phyloP scores from a whole-genome alignment of 108 stramenopile species.

The Bacterosira constricta region DNA sequence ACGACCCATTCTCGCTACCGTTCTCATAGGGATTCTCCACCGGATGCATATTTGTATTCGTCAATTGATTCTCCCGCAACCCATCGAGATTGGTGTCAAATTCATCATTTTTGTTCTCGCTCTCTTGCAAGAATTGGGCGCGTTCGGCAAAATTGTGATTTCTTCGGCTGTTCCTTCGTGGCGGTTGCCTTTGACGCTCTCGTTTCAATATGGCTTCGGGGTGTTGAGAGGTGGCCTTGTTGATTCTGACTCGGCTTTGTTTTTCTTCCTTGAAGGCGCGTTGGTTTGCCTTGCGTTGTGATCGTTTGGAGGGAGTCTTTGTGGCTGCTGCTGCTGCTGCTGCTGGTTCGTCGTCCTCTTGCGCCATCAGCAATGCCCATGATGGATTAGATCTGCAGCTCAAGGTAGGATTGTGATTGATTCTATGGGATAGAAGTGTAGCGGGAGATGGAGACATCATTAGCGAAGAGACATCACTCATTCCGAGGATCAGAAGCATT shows the following conservation, averaged over 20 bases:
- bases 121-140: slow-evolving; percentile 4
- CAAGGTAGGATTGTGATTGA: background rate
- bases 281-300: slow-evolving; percentile 44
- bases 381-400: background rate
- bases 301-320: slow-evolving; percentile 19
- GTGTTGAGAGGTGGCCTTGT: slow-evolving; percentile 25
- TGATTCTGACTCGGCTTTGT: background rate
- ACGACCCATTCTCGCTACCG: background rate
- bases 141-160: slow-evolving; percentile 33
- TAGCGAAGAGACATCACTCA: background rate
- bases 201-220: slow-evolving; percentile 44
- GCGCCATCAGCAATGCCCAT: slow-evolving; percentile 3
- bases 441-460: background rate
- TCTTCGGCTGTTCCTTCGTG: slow-evolving; percentile 6
- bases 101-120: slow-evolving; percentile 8
- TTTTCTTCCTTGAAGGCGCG: slow-evolving; percentile 31
- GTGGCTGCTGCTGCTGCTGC: background rate
- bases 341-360: slow-evolving; percentile 1
- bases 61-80: slow-evolving; percentile 9
- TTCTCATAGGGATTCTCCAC: background rate
- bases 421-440: background rate
- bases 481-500: background rate
- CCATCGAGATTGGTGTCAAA: slow-evolving; percentile 22
- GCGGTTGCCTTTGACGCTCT: background rate
- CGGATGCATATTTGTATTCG: slow-evolving; percentile 7